phyloP scores from a whole-genome alignment of 225 moss, liverwort and hornwort genomes.

The Physcomitrellopsis africana region DNA sequence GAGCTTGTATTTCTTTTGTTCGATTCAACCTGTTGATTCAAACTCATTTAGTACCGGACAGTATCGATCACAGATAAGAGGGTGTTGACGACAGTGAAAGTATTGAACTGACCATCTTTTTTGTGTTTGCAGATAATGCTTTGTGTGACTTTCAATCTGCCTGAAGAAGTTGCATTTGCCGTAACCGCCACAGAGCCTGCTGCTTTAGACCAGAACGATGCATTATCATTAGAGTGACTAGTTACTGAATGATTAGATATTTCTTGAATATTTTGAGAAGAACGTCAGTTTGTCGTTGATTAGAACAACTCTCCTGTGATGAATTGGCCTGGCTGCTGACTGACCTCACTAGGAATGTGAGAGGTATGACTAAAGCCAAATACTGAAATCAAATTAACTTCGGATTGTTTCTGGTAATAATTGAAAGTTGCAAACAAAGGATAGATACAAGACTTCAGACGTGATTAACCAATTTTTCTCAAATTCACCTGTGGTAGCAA shows the following conservation, averaged over 20 bases:
- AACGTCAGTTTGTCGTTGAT: neutral
- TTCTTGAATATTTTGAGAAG: conserved; percentile 14
- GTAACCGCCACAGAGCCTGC: conserved; percentile 5
- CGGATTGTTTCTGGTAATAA: no score
- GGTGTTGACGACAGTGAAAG: conserved; percentile 7
- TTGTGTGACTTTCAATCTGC: conserved; percentile 84
- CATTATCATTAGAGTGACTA: conserved; percentile 40
- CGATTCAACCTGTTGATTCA: conserved; percentile 4
- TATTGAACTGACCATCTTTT: neutral
- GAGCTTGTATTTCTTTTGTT: neutral
- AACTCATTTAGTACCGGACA: neutral
- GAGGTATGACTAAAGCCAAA: neutral
- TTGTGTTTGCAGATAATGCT: conserved; percentile 77
- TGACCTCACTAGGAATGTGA: neutral
- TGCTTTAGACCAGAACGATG: conserved; percentile 29
- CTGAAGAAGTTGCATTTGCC: conserved; percentile 68
- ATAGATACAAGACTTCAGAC: no score
- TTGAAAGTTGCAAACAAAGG: no score
- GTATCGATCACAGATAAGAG: neutral
- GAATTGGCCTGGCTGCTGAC: conserved; percentile 7
- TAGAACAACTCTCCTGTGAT: conserved; percentile 14
- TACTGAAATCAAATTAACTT: neutral
- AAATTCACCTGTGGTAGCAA: no score
- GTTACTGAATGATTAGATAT: conserved; percentile 40
- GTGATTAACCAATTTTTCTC: no score